phyloP scores from a whole-genome alignment of 257 asterid species.

The Ballota nigra region DNA sequence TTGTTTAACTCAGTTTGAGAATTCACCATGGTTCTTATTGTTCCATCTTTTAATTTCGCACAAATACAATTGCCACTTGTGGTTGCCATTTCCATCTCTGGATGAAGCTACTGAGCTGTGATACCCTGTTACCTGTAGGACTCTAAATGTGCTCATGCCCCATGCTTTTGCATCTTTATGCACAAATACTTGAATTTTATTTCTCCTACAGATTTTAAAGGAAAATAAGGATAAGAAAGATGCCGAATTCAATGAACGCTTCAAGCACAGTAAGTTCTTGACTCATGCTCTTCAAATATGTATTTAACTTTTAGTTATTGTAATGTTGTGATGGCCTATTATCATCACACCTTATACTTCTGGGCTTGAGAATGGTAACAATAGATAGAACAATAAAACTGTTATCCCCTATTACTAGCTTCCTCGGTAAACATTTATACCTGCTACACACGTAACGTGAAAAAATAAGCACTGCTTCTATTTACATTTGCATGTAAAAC shows the following conservation, averaged over 20 bases:
- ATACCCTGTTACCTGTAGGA: too few relatives aligned
- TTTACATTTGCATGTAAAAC: slow-evolving; percentile 1
- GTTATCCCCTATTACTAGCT: background rate
- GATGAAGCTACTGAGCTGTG: background rate
- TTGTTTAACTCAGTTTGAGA: slow-evolving; percentile 3
- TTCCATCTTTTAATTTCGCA: background rate
- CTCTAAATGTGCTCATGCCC: background rate
- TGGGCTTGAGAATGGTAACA: slow-evolving; percentile 1
- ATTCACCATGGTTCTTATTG: background rate
- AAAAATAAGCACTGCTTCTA: background rate
- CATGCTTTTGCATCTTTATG: background rate
- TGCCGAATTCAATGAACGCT: slow-evolving; percentile 92
- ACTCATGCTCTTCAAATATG: slow-evolving; percentile 3
- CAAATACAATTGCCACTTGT: background rate
- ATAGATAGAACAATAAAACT: slow-evolving; percentile 6
- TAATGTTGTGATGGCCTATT: background rate
- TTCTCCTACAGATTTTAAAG: slow-evolving; percentile 53
- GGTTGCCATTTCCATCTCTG: too few relatives aligned
- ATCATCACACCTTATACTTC: background rate
- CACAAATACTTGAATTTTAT: background rate
- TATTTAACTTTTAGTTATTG: background rate
- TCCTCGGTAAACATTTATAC: background rate
- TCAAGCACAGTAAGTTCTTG: slow-evolving; percentile 76
- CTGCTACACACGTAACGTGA: background rate
- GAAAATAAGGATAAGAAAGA: slow-evolving; percentile 94